Evolutionary conservation across 306 rosid genomes (phyloP), one percentile per base, ranked within the genome.

Genomic region (Hylodesmum podocarpum): DNA sequence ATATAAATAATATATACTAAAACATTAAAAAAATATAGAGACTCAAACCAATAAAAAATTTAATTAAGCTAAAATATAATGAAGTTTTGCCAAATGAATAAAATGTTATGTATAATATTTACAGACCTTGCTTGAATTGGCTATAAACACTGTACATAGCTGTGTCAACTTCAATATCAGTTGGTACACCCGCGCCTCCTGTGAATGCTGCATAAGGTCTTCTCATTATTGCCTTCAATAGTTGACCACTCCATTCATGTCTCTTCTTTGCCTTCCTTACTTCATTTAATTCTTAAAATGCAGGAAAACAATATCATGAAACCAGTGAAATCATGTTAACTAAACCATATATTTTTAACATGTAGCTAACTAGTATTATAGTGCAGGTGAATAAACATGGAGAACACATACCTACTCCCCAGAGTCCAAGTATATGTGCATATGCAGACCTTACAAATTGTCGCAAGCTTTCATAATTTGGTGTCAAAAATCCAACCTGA

Each of bases 161-260:
- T 3, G 10, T 0, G 13, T 81, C 77, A 58, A 58, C 5, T n/a
- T 5, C 14, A 0, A 0, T 18, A 58, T 47, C 72, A 4, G 66
- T 9, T 16, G 84, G 84, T 5, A 8, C 55, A n/a, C 70, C 78
- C 1, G 81, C 84, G 0, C 37, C 10, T 6, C 86, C 77, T 0
- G 64, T 75, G 79, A 55, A 83, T 31, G 79, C 79, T 8, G 34
- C 29, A 4, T 51, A 66, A 47, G 72, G 54, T 34, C 27, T 22
- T 70, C 39, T 1, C 80, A 79, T 36, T 7, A 84, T 71, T 47
- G 40, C 80, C 8, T 79, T 16, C 91, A 90, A 75, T 6, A 90
- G 67, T 47, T 85, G 84, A 68, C 18, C 15, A 29, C 89, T 70
- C 89, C 87, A 83, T 29, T 4, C 31, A 51, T 86, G 91, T 33